Conservation (phyloP, 2,329 filamentous ascomycete genomes). For the Penicillium sp. region DNA sequence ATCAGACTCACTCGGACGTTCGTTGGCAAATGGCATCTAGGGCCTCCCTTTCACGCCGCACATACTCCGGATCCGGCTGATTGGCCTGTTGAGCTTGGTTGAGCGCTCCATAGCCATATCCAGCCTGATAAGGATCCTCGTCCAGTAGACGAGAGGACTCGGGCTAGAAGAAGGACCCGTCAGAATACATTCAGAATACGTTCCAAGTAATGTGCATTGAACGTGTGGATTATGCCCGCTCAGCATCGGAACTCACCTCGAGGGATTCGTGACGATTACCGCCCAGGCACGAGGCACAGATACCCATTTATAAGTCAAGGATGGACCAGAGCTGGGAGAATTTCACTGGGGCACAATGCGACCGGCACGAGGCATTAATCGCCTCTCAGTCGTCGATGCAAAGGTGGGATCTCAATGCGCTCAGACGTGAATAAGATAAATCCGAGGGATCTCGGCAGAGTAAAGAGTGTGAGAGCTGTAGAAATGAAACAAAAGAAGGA, state of each 20-base stretch:
- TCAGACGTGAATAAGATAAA: background rate
- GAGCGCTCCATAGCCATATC: slow-evolving; percentile 45
- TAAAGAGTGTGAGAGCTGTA: slow-evolving; percentile 19
- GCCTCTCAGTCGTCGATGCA: slow-evolving; percentile 15
- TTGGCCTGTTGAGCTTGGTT: slow-evolving; percentile 37
- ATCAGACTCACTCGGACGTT: slow-evolving; percentile 44
- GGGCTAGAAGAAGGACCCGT: slow-evolving; percentile 21
- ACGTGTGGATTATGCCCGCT: slow-evolving; percentile 1
- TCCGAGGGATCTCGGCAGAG: background rate
- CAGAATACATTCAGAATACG: slow-evolving; percentile 18
- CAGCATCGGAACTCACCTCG: slow-evolving; percentile 27
- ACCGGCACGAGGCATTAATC: slow-evolving; percentile 21
- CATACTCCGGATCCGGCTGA: slow-evolving; percentile 43
- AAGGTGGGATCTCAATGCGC: slow-evolving; percentile 9
- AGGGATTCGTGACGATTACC: slow-evolving; percentile 37
- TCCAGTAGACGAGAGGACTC: slow-evolving; percentile 48
- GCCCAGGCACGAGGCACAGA: slow-evolving; percentile 47
- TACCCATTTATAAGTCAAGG: slow-evolving; percentile 39
- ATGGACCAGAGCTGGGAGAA: background rate
- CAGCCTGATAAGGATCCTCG: slow-evolving; percentile 46
- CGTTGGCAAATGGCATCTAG: slow-evolving; percentile 48
- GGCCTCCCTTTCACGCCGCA: slow-evolving; percentile 46
- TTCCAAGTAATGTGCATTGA: slow-evolving; percentile 13
- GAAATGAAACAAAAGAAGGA: background rate
- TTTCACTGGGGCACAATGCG: slow-evolving; percentile 10